Percentiles rank a stretch among this genome's conserved stretches.
phyloP scores from a whole-genome alignment of 2,329 filamentous ascomycete genomes.

The Tympanopsis confertula region DNA sequence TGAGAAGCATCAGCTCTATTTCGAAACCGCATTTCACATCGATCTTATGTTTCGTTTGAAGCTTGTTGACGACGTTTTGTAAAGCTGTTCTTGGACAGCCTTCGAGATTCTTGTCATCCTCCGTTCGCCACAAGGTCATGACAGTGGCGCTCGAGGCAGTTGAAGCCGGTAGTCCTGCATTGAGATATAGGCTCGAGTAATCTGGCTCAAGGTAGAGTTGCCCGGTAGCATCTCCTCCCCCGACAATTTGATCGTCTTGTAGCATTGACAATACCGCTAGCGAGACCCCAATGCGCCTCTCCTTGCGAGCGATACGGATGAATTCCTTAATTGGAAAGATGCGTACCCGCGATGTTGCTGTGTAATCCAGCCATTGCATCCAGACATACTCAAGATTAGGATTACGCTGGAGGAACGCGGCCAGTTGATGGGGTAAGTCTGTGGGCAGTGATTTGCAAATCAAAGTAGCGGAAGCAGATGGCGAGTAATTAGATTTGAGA shows the following conservation, averaged over 20 bases:
- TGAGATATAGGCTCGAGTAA: conserved; percentile 30
- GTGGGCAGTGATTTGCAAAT: background rate
- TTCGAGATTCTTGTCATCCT: conserved; percentile 3
- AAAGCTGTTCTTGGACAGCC: conserved; percentile 4
- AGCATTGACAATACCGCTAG: conserved; percentile 36
- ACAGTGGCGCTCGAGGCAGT: conserved; percentile 27
- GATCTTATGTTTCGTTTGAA: background rate
- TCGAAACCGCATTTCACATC: conserved; percentile 2
- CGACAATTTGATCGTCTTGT: conserved; percentile 35
- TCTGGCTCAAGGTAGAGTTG: conserved; percentile 42
- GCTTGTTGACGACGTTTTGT: conserved; percentile 2
- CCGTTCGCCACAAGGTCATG: conserved; percentile 4
- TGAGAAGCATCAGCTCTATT: conserved; percentile 3
- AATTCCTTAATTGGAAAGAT: conserved; percentile 35
- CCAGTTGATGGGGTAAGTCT: conserved; percentile 6
- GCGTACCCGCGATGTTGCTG: conserved; percentile 37
- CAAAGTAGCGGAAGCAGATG: background rate
- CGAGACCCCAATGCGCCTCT: conserved; percentile 28
- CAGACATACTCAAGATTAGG: conserved; percentile 37
- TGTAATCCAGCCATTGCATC: conserved; percentile 49
- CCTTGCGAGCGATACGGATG: conserved; percentile 11
- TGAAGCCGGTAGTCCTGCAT: conserved; percentile 33
- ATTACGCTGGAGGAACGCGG: conserved; percentile 27
- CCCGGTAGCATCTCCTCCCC: conserved; percentile 31
- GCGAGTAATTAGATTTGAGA: conserved; percentile 10